Evolutionary conservation across 1,284 basidiomycete species (phyloP).

Genomic region (Malassezia obtusa): DNA sequence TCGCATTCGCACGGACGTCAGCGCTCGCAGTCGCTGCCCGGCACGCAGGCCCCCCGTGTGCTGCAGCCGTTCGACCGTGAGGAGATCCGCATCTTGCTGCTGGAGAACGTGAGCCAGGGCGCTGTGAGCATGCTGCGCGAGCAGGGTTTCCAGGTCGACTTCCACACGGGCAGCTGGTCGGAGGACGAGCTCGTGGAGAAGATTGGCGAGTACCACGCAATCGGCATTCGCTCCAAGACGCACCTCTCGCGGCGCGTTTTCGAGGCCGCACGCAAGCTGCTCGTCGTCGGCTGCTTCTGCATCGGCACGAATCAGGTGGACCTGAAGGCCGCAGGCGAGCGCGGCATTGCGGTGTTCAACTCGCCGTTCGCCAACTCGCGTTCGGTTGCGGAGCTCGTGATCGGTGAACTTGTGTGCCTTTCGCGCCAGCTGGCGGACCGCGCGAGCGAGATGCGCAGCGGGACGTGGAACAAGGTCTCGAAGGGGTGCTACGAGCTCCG

Average conservation of each 20-base stretch:
- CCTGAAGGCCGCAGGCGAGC: conserved; percentile 67
- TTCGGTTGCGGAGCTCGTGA: conserved; percentile 95
- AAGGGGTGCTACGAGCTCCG: conserved; percentile 97
- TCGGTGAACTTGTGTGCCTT: conserved; percentile 83
- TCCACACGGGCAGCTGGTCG: conserved; percentile 71
- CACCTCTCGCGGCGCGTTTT: conserved; percentile 85
- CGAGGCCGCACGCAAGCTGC: conserved; percentile 58
- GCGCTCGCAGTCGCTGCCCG: conserved; percentile 5
- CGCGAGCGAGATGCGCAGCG: conserved; percentile 71
- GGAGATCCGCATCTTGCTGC: conserved; percentile 58
- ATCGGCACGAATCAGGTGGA: conserved; percentile 99
- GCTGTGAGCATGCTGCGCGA: conserved; percentile 71
- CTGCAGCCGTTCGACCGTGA: conserved; percentile 43
- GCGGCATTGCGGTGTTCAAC: conserved; percentile 97
- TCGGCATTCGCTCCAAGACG: conserved; percentile 95
- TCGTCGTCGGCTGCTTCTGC: conserved; percentile 98
- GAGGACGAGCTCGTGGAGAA: conserved; percentile 85
- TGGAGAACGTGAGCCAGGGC: conserved; percentile 90
- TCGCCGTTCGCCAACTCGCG: conserved; percentile 99
- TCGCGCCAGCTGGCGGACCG: conserved; percentile 91
- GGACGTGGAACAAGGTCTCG: conserved; percentile 97
- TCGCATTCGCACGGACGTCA: background rate
- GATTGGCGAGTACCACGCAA: conserved; percentile 79
- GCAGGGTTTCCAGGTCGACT: conserved; percentile 89
- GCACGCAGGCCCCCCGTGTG: conserved; percentile 21